Conservation (phyloP, 345 rosid genomes). For the Microcos paniculata region DNA sequence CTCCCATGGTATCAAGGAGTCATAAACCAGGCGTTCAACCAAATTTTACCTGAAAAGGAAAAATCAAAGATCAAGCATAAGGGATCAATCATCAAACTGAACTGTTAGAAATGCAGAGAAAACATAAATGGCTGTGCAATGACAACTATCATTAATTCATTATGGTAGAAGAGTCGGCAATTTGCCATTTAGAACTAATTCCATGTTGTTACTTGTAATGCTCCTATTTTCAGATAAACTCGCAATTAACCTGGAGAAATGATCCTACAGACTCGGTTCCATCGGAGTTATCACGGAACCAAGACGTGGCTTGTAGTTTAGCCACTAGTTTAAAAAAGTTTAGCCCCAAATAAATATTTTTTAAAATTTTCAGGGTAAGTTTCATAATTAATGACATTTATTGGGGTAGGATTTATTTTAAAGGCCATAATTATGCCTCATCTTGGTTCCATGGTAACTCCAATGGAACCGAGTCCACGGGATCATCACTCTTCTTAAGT, state of each 20-base stretch:
- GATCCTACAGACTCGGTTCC: too few species aligned
- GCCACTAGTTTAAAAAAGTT: too few species aligned
- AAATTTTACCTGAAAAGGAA: conserved; percentile 11
- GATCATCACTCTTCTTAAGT: neutral
- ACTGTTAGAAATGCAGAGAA: neutral
- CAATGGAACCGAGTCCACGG: neutral
- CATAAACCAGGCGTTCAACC: neutral
- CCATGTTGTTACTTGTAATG: neutral
- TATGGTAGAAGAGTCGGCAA: neutral
- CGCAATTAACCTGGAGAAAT: neutral
- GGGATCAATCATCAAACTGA: neutral
- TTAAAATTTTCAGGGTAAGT: too few species aligned
- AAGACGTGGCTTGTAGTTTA: too few species aligned
- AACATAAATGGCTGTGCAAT: neutral
- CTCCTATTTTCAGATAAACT: neutral
- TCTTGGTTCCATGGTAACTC: too few species aligned
- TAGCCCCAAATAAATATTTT: too few species aligned
- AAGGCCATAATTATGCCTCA: too few species aligned
- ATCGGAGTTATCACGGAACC: too few species aligned
- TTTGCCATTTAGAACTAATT: neutral
- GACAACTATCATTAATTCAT: neutral
- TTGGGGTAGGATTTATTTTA: too few species aligned
- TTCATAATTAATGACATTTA: too few species aligned
- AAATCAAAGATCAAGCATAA: neutral
- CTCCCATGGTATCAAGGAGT: neutral